Evolutionary conservation across 2,329 filamentous ascomycete genomes (phyloP).

Genomic region (Paracorniculantispora psalliotae): DNA sequence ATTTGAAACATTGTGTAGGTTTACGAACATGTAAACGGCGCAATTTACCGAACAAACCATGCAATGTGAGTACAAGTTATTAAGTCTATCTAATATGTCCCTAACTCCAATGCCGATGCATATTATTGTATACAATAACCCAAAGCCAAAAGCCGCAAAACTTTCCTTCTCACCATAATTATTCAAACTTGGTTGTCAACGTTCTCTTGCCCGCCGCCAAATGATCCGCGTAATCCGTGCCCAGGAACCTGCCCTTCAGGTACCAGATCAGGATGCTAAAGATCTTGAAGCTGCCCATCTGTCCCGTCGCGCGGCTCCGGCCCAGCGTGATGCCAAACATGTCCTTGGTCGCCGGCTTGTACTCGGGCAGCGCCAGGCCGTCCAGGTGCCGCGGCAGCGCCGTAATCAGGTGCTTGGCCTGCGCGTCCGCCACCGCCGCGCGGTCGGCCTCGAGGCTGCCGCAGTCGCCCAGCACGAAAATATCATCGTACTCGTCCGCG

Average conservation of each 20-base stretch:
- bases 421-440: slow-evolving; percentile 26
- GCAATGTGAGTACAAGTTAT: not conserved
- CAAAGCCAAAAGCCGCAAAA: not conserved
- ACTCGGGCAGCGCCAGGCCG: slow-evolving; percentile 25
- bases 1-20: too few relatives aligned
- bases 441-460: slow-evolving; percentile 36
- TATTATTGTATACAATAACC: too few relatives aligned
- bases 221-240: slow-evolving; percentile 27
- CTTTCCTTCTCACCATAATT: slow-evolving; percentile 8
- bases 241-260: slow-evolving; percentile 34
- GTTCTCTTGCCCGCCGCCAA: slow-evolving; percentile 32
- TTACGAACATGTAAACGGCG: too few relatives aligned
- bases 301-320: slow-evolving; percentile 33
- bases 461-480: slow-evolving; percentile 42
- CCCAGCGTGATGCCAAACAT: slow-evolving; percentile 36
- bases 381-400: slow-evolving; percentile 30
- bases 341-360: slow-evolving; percentile 25
- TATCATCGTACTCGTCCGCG: slow-evolving; percentile 30
- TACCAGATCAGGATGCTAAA: slow-evolving; percentile 35
- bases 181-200: slow-evolving; percentile 26
- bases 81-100: not conserved
- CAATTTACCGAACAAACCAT: too few relatives aligned
- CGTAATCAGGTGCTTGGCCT: slow-evolving; percentile 31
- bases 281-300: slow-evolving; percentile 33
- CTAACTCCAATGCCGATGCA: too few relatives aligned